Percentiles rank a stretch among this genome's conserved stretches.
Evolutionary conservation across 2,329 filamentous ascomycete genomes (phyloP).

Genomic region (Leptographium galeiforme): DNA sequence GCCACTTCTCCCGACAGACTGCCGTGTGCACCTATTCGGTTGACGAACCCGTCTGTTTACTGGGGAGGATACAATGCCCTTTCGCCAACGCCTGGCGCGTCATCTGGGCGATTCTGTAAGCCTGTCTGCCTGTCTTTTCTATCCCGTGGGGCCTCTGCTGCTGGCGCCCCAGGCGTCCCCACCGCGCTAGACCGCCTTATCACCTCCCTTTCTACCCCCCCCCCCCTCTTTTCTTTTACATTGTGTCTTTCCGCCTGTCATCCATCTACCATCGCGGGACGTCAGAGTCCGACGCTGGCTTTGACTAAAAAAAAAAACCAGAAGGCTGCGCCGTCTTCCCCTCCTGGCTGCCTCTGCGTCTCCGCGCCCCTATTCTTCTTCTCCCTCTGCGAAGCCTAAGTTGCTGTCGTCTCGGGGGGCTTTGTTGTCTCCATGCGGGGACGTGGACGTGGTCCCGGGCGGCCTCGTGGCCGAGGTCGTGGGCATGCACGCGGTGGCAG

Average conservation of each 20-base stretch:
- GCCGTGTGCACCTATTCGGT: too few species aligned
- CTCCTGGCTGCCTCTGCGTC: too few species aligned
- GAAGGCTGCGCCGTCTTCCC: too few species aligned
- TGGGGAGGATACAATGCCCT: neutral
- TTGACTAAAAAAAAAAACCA: too few species aligned
- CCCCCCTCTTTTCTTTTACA: neutral
- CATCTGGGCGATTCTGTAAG: conserved; percentile 30
- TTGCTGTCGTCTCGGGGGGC: too few species aligned
- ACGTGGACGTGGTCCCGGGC: neutral
- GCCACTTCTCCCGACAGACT: too few species aligned
- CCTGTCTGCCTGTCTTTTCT: neutral
- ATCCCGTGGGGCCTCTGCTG: neutral
- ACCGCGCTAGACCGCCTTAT: neutral
- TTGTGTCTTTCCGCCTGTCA: neutral
- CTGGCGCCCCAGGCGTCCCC: neutral
- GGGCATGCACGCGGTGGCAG: neutral
- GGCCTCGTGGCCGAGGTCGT: neutral
- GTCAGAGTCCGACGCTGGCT: too few species aligned
- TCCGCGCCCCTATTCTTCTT: too few species aligned
- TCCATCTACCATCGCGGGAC: too few species aligned
- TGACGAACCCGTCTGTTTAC: too few species aligned
- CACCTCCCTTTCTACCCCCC: neutral
- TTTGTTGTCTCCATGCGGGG: neutral
- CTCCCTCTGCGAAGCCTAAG: too few species aligned
- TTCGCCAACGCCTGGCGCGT: conserved; percentile 26